Base-by-base conservation (phyloP, 495 filamentous ascomycete species). In the Penicillium manginii region DNA sequence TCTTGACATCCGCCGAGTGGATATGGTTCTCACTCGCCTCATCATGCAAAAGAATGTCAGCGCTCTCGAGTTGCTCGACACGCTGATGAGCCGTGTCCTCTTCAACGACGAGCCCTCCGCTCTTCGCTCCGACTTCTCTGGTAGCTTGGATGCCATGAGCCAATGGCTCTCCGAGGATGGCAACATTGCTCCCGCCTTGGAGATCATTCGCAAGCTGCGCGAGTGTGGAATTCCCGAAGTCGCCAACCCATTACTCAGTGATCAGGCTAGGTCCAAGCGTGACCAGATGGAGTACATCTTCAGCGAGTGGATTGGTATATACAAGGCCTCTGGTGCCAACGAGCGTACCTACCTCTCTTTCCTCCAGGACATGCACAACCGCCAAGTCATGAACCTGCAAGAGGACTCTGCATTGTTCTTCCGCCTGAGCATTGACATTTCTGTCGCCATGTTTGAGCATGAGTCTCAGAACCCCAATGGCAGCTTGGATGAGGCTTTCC, bases 241-340 rank as follows among this genome's bases (percentile, higher is more conserved):
- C 39, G 67, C 78, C 51, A 76, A 78, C 57, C 67, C 74, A 46
- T 73, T 75, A 35, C 67, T 78, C 39, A 81, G 75, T 56, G 81
- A 84, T 51, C 76, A 76, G 52, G 73, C 84, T 21, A 62, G 75
- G 54, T 70, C 80, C 14, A 86, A 86, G 64, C 83, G 84, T 45
- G 88, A 93, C 52, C 93, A 96, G 62, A 85, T 97, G 75, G 89
- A 96, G 64, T 98, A 98, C 66, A 82, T 96, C 42, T 96, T 99
- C 69, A 90, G 88, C 10, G 94, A 98, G 70, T 99, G 94, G 94
- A 83, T 92, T 55, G 85, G 87, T 39, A 82, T 98, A 15, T 92
- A 86, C 77, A 85, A 89, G 71, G 88, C 90, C 49, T 80, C 83
- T 10, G 82, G 84, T 59, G 85, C 86, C 0, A 84, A 84, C 11